A percentile compares a stretch with the other conserved stretches of the same genome.
Evolutionary conservation across 345 rosid genomes (phyloP).

Genomic region (Eutrema heterophyllum): DNA sequence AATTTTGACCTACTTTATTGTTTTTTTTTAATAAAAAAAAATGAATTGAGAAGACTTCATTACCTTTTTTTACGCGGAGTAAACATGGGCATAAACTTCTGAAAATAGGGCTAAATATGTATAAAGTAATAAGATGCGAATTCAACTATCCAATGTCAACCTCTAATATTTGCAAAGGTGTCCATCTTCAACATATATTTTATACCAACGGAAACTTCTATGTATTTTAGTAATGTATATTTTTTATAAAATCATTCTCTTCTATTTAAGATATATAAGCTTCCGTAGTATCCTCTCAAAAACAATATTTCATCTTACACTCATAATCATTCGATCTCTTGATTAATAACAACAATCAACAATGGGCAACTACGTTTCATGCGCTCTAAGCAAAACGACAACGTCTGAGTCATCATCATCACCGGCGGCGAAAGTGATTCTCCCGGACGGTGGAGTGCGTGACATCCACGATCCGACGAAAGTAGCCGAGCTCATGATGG

Average conservation of each 20-base stretch:
- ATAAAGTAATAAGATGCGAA: slow-evolving; percentile 17
- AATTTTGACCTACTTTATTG: too few relatives aligned
- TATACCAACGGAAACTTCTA: neutral
- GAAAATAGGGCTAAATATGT: neutral
- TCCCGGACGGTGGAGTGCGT: slow-evolving; percentile 59
- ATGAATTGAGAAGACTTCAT: neutral
- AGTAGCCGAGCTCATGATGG: slow-evolving; percentile 93
- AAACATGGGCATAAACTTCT: slow-evolving; percentile 7
- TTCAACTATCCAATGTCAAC: slow-evolving; percentile 23
- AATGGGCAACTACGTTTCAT: slow-evolving; percentile 83
- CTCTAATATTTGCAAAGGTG: neutral
- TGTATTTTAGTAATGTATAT: neutral
- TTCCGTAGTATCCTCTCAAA: slow-evolving; percentile 6
- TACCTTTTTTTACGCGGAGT: slow-evolving; percentile 13
- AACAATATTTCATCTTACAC: neutral
- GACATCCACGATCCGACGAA: slow-evolving; percentile 46
- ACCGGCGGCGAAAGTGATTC: slow-evolving; percentile 42
- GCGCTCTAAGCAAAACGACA: slow-evolving; percentile 39
- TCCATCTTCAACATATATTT: slow-evolving; percentile 13
- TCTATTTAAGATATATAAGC: neutral
- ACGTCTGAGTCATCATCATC: slow-evolving; percentile 26
- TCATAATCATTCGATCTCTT: neutral
- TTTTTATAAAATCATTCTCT: neutral
- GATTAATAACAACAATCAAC: neutral
- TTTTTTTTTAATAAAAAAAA: too few relatives aligned